These are phyloP conservation scores for Fomitopsis serialis DNA, from an alignment of 768 basidiomycete genomes.

Conservation along the genomic window DNA sequence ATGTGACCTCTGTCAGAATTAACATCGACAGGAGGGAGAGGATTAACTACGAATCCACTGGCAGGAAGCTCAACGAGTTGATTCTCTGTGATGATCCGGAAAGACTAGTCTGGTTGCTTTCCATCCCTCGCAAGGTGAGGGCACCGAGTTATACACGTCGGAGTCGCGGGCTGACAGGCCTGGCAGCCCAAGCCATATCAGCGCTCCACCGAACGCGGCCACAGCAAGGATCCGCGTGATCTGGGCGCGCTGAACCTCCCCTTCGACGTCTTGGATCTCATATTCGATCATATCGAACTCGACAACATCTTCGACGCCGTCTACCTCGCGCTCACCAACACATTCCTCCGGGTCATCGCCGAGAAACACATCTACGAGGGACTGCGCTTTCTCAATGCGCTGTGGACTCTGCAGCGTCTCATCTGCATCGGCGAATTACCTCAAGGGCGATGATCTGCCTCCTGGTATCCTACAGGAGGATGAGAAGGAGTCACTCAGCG, in stretches of 20 bases:
- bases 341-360: background rate
- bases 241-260: background rate
- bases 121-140: background rate
- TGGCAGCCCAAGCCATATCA: background rate
- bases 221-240: background rate
- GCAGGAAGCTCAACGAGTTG: background rate
- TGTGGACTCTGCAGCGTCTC: background rate
- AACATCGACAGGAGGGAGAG: background rate
- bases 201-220: background rate
- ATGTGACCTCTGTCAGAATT: background rate
- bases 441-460: background rate
- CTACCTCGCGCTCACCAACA: background rate
- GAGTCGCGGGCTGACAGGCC: background rate
- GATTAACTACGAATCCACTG: background rate
- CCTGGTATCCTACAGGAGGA: background rate
- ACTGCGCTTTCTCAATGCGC: background rate
- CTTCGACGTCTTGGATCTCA: background rate
- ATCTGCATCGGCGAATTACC: background rate
- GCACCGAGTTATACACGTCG: background rate
- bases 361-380: background rate
- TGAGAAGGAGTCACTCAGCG: background rate
- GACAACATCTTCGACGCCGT: background rate
- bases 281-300: background rate
- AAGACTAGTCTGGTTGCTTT: background rate
- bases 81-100: background rate